Evolutionary conservation across 805 yeast species (phyloP).

Genomic region (Yarrowia sp.): DNA sequence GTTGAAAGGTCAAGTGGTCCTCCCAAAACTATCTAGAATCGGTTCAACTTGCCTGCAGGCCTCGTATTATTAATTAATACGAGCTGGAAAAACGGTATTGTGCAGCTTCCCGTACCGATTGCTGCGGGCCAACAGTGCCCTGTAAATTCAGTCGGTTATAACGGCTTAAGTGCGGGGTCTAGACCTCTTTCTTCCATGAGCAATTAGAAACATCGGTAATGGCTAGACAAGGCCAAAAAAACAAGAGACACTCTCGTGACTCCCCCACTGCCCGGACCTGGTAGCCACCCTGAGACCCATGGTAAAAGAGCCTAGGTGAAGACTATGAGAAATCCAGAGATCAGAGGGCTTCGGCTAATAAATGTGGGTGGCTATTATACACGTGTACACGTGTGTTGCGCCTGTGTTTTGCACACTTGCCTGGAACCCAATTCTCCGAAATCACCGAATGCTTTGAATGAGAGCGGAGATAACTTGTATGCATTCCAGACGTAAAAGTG

Average conservation of each 20-base stretch:
- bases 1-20: background rate
- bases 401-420: background rate
- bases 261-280: background rate
- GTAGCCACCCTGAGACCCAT: background rate
- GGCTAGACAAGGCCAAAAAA: background rate
- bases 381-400: background rate
- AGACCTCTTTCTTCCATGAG: background rate
- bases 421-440: background rate
- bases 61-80: constrained; percentile 10
- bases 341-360: too few relatives aligned
- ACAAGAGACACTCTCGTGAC: background rate
- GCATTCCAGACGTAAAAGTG: background rate
- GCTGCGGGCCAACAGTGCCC: background rate
- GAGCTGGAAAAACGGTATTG: background rate
- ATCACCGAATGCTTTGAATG: background rate
- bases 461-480: background rate
- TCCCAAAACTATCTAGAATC: background rate
- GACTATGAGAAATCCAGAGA: background rate
- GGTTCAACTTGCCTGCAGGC: constrained; percentile 22
- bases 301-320: background rate
- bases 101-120: background rate
- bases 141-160: background rate
- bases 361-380: too few relatives aligned
- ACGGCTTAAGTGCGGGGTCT: background rate
- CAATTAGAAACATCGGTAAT: background rate